phyloP scores from a whole-genome alignment of 257 asterid genomes.

The Lantana camara region DNA sequence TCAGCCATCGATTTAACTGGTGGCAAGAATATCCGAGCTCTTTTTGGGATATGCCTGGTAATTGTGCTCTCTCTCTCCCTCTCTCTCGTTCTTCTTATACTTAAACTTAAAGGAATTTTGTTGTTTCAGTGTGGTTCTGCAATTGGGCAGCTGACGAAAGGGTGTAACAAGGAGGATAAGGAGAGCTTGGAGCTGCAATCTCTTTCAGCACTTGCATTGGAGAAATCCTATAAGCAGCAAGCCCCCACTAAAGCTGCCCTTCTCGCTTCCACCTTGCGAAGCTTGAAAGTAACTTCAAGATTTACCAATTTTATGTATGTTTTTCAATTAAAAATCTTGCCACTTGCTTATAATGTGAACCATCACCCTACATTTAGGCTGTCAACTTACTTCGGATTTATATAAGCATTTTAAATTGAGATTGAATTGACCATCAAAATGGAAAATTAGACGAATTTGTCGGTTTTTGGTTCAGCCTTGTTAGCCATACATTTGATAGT shows the following conservation, averaged over 20 bases:
- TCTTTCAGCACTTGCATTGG: conserved; percentile 71
- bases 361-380: neutral
- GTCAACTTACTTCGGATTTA: no score
- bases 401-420: no score
- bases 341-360: neutral
- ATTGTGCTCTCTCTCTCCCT: conserved; percentile 30
- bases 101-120: neutral
- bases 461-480: neutral
- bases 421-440: neutral
- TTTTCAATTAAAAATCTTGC: neutral
- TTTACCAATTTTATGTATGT: neutral
- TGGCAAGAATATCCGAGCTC: conserved; percentile 91
- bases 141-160: conserved; percentile 73
- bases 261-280: conserved; percentile 58
- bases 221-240: conserved; percentile 67
- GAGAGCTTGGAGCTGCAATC: conserved; percentile 73
- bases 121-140: conserved; percentile 69
- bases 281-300: conserved; percentile 61
- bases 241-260: conserved; percentile 58
- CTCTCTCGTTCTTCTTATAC: neutral
- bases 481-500: neutral
- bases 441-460: conserved; percentile 12
- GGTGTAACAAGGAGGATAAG: conserved; percentile 88
- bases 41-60: conserved; percentile 95
- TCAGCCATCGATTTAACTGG: conserved; percentile 90